Percentiles rank a stretch among this genome's conserved stretches.
These are phyloP conservation scores for Phytopythium montanum DNA, from an alignment of 352 stramenopile genomes.

Conservation along the genomic window DNA sequence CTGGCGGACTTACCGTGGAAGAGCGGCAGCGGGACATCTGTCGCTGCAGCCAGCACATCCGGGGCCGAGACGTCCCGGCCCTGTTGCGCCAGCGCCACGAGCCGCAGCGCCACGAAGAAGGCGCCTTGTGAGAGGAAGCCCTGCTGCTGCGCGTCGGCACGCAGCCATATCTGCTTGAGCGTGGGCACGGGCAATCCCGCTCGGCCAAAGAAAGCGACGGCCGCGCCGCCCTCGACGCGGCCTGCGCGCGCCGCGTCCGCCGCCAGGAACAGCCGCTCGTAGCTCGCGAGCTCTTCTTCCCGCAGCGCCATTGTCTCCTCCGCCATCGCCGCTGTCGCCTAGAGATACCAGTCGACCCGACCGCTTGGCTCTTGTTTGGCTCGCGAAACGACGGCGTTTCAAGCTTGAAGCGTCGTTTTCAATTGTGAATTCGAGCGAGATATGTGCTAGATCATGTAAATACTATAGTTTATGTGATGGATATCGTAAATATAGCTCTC, in stretches of 20 bases:
- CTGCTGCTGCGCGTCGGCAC: conserved; percentile 16
- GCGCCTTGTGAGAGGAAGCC: conserved; percentile 9
- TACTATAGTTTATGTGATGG: not conserved
- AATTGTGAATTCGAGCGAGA: not conserved
- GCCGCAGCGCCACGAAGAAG: conserved; percentile 23
- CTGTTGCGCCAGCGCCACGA: conserved; percentile 27
- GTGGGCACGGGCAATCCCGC: conserved; percentile 19
- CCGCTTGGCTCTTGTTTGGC: not conserved
- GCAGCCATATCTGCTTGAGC: conserved; percentile 33
- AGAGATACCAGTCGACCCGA: not conserved
- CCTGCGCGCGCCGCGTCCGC: conserved; percentile 15
- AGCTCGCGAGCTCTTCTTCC: not conserved
- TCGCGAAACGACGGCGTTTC: conserved; percentile 1
- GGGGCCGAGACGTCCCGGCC: conserved; percentile 14
- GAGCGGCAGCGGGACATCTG: conserved; percentile 4
- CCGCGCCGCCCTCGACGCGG: conserved; percentile 17
- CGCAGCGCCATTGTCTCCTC: not conserved
- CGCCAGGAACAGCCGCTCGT: conserved; percentile 26
- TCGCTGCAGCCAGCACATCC: not conserved
- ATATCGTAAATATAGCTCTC: too few relatives aligned
- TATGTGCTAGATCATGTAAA: not conserved
- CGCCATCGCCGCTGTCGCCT: not conserved
- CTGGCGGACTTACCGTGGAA: conserved; percentile 11
- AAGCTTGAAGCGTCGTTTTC: not conserved
- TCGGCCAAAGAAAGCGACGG: conserved; percentile 24